Evolutionary conservation across 2,329 filamentous ascomycete species (phyloP).

Genomic region (Aspergillus bombycis): DNA sequence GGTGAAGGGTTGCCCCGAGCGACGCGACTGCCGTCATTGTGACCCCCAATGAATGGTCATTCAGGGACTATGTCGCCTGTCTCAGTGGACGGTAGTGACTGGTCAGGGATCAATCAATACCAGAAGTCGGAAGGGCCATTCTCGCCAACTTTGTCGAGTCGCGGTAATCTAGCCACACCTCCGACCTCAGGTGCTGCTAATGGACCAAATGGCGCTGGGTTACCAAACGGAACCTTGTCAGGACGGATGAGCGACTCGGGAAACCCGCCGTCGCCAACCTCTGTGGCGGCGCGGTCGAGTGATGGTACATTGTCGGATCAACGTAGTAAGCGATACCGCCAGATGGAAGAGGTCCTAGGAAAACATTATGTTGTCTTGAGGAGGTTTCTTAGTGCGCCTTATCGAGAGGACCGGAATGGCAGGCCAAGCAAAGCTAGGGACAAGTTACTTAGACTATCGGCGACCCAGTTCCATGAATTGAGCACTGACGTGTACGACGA

Average conservation of each 20-base stretch:
- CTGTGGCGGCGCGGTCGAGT: conserved; percentile 74
- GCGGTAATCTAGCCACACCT: conserved; percentile 63
- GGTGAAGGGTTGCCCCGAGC: conserved; percentile 8
- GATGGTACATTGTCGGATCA: conserved; percentile 71
- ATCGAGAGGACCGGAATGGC: conserved; percentile 73
- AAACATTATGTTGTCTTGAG: conserved; percentile 83
- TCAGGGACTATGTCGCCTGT: conserved; percentile 80
- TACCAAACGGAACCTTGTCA: conserved; percentile 27
- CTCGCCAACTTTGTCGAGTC: conserved; percentile 54
- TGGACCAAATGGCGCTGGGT: conserved; percentile 58
- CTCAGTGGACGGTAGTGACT: conserved; percentile 81
- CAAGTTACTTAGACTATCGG: conserved; percentile 85
- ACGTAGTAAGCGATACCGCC: conserved; percentile 60
- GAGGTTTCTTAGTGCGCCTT: conserved; percentile 70
- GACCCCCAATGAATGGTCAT: conserved; percentile 66
- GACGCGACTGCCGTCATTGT: conserved; percentile 14
- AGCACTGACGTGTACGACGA: conserved; percentile 98
- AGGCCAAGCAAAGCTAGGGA: conserved; percentile 89
- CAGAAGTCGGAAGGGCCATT: conserved; percentile 49
- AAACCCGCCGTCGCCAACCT: conserved; percentile 83
- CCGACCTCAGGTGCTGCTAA: conserved; percentile 64
- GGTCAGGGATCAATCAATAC: conserved; percentile 72
- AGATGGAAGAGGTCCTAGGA: conserved; percentile 70
- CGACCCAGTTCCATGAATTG: conserved; percentile 94
- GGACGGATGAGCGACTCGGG: conserved; percentile 33